Evolutionary conservation across 805 yeast genomes (phyloP), one percentile per base, ranked within the genome.

Genomic region (Babjeviella inositovora): DNA sequence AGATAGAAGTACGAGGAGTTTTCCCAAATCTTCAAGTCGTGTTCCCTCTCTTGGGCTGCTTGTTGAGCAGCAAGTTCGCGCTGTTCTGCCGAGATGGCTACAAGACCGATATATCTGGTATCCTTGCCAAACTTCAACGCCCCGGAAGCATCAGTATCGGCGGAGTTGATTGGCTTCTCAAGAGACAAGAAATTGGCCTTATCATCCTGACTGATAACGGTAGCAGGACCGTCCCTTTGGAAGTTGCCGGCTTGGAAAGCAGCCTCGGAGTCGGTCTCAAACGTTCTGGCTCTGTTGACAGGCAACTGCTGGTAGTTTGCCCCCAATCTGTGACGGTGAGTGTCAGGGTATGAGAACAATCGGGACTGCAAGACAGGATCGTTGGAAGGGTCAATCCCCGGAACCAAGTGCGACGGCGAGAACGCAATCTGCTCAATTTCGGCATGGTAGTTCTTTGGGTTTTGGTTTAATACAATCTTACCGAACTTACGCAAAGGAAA

Each of bases 361-460:
- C 85, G 69, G 15, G 77, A 63, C 53, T 75, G 84, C 48, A 75
- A 55, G 11, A 75, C 82, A 13, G 82, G 80, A 48, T 75, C 85
- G 29, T 76, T 76, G 23, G 76, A 62, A 26, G 85, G 67, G 52
- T 73, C 80, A 57, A 71, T 64, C 41, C 70, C 76, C 21, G 82
- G 82, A 20, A 73, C 77, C 23, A 74, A 57, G 53, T 73, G 77
- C 26, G 72, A 52, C 23, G 85, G 87, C 15, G 76, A 51, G 53
- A 76, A 75, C 5, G 84, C 85, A 30, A 56, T 47, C 43, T 62
- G 70, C 39, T 59, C 72, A 38, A 55, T 54, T 33, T 47, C 58
- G 29, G 47, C 54, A 22, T 17, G 41, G 31, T 28, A 39, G 47
- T 69, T 69, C 26, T 50, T 47, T 19, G 70, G 70, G 46, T 68